Base-by-base conservation (phyloP, 1,139 yeast genomes). In the Martiniozyma asiatica region DNA sequence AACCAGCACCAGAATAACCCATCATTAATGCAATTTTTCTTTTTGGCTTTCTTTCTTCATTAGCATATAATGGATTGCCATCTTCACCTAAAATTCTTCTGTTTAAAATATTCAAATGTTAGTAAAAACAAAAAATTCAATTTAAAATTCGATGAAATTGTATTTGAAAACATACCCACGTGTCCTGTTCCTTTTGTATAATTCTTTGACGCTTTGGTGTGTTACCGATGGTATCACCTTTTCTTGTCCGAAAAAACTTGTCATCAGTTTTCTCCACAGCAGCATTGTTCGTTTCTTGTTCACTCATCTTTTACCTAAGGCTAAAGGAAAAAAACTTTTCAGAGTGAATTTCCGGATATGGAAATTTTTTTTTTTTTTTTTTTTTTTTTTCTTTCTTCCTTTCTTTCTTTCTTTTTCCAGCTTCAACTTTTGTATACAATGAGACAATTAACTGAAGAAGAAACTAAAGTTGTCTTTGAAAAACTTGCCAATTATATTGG, bases 1-100 rank as follows among this genome's bases (percentile, higher is more conserved):
- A 89, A 0, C 98, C 98, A 0, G 97, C 78, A 29, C 99, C 99
- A 55, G 97, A 89, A 58, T 89, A 89, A 2, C 99, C 98, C 44
- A 89, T 65, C 75, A 85, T 66, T 41, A 82, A 78, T 0, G 96
- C 97, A 14, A 85, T 95, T 54, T 89, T 89, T 38, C 69, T 65
- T 59, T 79, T 79, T n/a, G 92, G 92, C 43, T 63, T 64, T 43
- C 89, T 60, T 20, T 59, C 56, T 46, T 75, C 84, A n/a, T 68
- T 60, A 26, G 57, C 37, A 27, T 27, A 48, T 13, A 73, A 52
- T 8, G 76, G 74, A 22, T 68, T 63, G 8, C 87, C 87, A 25
- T 72, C 55, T 18, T 61, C 78, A 50, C 76, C 84, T 50, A 73
- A 49, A 37, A 58, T 47, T 22, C 65, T 62, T 10, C 59, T 53